phyloP scores from a whole-genome alignment of 2,329 filamentous ascomycete genomes.

The Nothopassalora personata region DNA sequence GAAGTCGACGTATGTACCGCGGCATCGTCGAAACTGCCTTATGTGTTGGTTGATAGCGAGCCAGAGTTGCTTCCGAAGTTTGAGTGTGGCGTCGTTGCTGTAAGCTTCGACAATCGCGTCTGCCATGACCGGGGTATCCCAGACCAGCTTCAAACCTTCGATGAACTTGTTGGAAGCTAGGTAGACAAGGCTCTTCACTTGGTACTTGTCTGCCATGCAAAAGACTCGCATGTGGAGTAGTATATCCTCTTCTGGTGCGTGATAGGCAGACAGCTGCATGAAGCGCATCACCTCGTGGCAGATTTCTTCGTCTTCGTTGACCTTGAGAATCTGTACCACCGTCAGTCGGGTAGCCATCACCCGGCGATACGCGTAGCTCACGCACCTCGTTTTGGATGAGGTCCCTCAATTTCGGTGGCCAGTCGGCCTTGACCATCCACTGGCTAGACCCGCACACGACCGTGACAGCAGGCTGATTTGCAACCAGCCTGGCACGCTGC shows the following conservation, averaged over 20 bases:
- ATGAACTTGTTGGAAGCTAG: not conserved
- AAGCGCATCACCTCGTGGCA: not conserved
- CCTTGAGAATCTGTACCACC: not conserved
- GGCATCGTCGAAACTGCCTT: not conserved
- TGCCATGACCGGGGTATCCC: not conserved
- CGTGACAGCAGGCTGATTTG: not conserved
- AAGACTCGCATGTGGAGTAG: not conserved
- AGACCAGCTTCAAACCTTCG: not conserved
- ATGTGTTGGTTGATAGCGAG: not conserved
- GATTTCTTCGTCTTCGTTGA: not conserved
- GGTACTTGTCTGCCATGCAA: not conserved
- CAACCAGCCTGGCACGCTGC: too few species aligned
- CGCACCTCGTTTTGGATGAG: not conserved
- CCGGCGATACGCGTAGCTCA: not conserved
- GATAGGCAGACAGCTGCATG: not conserved
- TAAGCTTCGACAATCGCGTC: not conserved
- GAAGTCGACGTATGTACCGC: not conserved
- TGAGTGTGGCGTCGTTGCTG: not conserved
- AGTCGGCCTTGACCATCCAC: not conserved
- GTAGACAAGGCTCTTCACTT: not conserved
- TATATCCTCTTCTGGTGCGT: not conserved
- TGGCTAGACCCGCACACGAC: not conserved
- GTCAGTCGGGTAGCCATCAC: not conserved
- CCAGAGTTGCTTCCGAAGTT: not conserved
- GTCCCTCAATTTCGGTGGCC: not conserved